These are phyloP conservation scores for Stylosanthes scabra DNA, from an alignment of 331 rosid species.

Conservation along the genomic window DNA sequence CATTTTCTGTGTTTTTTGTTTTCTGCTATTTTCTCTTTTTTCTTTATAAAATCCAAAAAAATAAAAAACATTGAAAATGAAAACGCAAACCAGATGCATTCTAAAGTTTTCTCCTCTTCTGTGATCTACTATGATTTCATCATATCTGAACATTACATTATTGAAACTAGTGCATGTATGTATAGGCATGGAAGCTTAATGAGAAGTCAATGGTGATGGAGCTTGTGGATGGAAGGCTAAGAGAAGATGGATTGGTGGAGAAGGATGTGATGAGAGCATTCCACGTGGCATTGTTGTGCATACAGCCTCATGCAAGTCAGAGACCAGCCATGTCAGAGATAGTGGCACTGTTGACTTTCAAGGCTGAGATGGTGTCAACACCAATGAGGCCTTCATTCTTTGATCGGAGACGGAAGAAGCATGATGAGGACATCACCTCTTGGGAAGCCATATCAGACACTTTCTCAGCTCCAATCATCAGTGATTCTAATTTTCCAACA, in stretches of 20 bases:
- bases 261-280: slow-evolving; percentile 71
- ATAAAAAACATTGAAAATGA: too few relatives aligned
- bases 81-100: too few relatives aligned
- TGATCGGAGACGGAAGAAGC: slow-evolving; percentile 51
- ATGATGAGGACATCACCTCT: slow-evolving; percentile 50
- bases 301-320: slow-evolving; percentile 71
- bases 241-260: slow-evolving; percentile 55
- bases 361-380: slow-evolving; percentile 54
- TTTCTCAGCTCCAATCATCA: slow-evolving; percentile 45
- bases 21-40: too few relatives aligned
- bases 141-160: too few relatives aligned
- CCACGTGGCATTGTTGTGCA: slow-evolving; percentile 76
- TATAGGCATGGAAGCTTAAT: slow-evolving; percentile 79
- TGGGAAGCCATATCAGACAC: slow-evolving; percentile 59
- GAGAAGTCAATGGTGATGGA: slow-evolving; percentile 60
- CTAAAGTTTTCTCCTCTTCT: too few relatives aligned
- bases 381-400: slow-evolving; percentile 69
- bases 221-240: slow-evolving; percentile 69
- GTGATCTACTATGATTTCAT: too few relatives aligned
- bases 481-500: slow-evolving; percentile 44
- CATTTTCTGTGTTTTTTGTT: too few relatives aligned
- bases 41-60: too few relatives aligned
- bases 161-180: too few relatives aligned
- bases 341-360: slow-evolving; percentile 78
- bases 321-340: slow-evolving; percentile 93